phyloP scores from a whole-genome alignment of 768 basidiomycete genomes.

The Tulasnella sp. region DNA sequence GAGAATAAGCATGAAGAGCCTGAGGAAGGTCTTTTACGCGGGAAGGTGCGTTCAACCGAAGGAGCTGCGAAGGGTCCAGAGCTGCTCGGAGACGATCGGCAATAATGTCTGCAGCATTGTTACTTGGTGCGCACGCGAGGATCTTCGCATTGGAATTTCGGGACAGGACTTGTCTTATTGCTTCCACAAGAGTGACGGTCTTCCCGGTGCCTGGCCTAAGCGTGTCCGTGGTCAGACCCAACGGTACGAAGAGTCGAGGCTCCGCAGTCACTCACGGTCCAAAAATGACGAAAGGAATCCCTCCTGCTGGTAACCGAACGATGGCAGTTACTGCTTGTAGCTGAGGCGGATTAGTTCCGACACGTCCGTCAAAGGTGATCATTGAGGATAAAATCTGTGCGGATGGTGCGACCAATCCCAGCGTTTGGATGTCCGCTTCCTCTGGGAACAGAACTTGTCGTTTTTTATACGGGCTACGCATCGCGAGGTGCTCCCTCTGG shows the following conservation, averaged over 20 bases:
- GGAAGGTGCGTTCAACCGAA: slow-evolving; percentile 59
- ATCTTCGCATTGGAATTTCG: slow-evolving; percentile 51
- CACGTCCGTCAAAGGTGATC: slow-evolving; percentile 30
- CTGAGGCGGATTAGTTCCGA: slow-evolving; percentile 25
- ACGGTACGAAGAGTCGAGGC: no score
- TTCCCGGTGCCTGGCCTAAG: slow-evolving; percentile 67
- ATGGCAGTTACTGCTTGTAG: slow-evolving; percentile 31
- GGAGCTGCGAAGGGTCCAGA: slow-evolving; percentile 45
- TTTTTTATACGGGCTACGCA: slow-evolving; percentile 45
- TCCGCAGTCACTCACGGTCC: slow-evolving; percentile 32
- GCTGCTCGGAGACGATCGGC: slow-evolving; percentile 47
- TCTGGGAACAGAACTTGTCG: slow-evolving; percentile 56
- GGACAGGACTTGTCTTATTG: slow-evolving; percentile 58
- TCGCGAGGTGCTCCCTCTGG: slow-evolving; percentile 59
- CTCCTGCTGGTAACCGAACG: background rate
- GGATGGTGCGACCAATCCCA: slow-evolving; percentile 19
- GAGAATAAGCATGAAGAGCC: slow-evolving; percentile 47
- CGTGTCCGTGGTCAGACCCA: background rate
- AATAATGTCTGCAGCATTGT: slow-evolving; percentile 65
- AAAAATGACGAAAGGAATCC: slow-evolving; percentile 33
- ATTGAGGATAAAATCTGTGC: background rate
- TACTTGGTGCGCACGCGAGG: slow-evolving; percentile 68
- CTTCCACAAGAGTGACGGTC: slow-evolving; percentile 66
- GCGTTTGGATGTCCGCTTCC: slow-evolving; percentile 39
- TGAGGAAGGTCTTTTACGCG: slow-evolving; percentile 50